Evolutionary conservation across 345 rosid species (phyloP), one percentile per base, ranked within the genome.

Genomic region (Gossypium raimondii): DNA sequence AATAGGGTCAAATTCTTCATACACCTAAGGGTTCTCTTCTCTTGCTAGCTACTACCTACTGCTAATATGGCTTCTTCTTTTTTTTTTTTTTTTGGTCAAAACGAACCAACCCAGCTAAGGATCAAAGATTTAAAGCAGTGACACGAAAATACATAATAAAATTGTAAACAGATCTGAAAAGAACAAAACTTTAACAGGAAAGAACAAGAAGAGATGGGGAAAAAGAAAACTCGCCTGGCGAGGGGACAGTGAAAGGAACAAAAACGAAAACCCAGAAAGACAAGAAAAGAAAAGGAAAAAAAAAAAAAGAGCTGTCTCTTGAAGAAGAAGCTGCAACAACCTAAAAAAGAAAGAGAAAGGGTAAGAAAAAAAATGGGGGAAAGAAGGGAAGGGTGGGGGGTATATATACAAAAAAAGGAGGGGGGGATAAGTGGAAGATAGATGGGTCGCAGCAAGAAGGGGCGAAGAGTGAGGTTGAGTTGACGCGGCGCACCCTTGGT

Each of bases 321-420:
- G 60, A 18, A 11, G 44, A 25, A 45, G 61, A 25, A 55, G 44
- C 56, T 22, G 53, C 50, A 66, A 55, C 52, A 20, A 65, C 62
- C 59, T n/a, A 55, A n/a, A 20, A 38, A 24, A 69, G 2, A 67
- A 68, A 57, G 7, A 67, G 58, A 57, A 63, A 72, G 69, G 72
- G 72, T 56, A 77, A 67, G 69, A 20, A 63, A 47, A 11, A 29
- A 74, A 34, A 75, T 12, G 9, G 24, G 22, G 18, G 10, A 53
- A 53, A 0, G 7, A 38, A 57, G 76, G 56, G 45, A 27, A 11
- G 70, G 69, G 74, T 2, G 20, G 7, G 55, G 74, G 78, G 56
- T 22, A 58, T 22, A 75, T 71, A 80, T 82, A 73, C 72, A 84
- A 76, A 84, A 84, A 75, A 80, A 17, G 41, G 11, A 43, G 9